Base-by-base conservation (phyloP, 2,329 filamentous ascomycete species). In the Xylariaceae sp. region DNA sequence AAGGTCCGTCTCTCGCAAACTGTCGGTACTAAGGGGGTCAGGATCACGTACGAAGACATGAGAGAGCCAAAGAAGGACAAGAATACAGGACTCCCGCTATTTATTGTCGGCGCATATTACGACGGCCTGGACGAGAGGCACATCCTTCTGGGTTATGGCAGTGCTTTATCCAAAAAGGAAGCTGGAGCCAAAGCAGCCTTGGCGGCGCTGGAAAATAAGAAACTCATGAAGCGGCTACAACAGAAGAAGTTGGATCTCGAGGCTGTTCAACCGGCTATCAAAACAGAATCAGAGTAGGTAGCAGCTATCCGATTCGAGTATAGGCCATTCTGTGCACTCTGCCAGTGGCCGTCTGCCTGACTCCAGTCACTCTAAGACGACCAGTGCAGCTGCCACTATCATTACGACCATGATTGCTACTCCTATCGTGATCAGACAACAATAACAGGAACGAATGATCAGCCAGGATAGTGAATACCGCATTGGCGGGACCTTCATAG, bases 101-200 rank as follows among this genome's bases (percentile, higher is more conserved):
- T 74, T 51, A 72, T 68, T 3, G 68, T 87, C 1, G 80, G 71
- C 1, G 68, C 76, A 0, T 83, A 75, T 46, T 60, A 87, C 18
- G 72, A 75, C 14, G 83, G 81, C 0, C 83, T 78, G 67, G 83
- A 82, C 4, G 77, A 81, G 55, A 68, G 66, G 19, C 63, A 72
- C 31, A 71, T 75, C 51, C 60, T 72, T 36, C 57, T 89, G 5
- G 83, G 77, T 0, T 66, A 64, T 28, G 83, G 81, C 1, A 72
- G 69, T 19, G 83, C 72, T 1, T 59, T 75, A 42, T 75, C 70
- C 35, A 87, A 87, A 59, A 75, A 72, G 36, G 79, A 85, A 36
- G 84, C 83, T 1, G 79, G 78, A 0, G 63, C 72, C 11, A 77
- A 72, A 44, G 83, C 83, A 1, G 84, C 84, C 1, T 58, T 63